Evolutionary conservation across 2,329 filamentous ascomycete genomes (phyloP), one percentile per base, ranked within the genome.

Genomic region (Fusarium sp.): DNA sequence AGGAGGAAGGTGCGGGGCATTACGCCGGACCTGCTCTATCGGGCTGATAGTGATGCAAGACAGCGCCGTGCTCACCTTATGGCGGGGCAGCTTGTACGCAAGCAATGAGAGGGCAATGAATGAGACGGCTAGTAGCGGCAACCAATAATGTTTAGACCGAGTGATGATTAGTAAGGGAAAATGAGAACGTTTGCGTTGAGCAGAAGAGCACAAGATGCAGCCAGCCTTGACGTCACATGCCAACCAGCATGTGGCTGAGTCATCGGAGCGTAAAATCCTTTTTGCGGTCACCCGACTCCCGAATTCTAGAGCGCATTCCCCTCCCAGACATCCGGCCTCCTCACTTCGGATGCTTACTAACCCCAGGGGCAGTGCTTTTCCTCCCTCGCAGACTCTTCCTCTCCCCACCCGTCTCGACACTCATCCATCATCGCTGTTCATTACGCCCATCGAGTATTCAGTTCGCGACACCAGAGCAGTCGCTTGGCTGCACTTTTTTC

Each of bases 1-100:
- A 82, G 77, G 76, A 83, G 75, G 72, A 78, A 79, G 79, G 82
- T 86, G 85, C 85, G 85, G 85, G 85, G 85, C 85, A 87, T 86
- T 77, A 75, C 78, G 75, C 72, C 71, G 73, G 72, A 72, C 76
- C 70, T 77, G 70, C 77, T 78, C 63, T 72, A 79, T 76, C 66
- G 61, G 72, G 76, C 68, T 69, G 74, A 60, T 67, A 70, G 67
- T 74, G 67, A 78, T 73, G 68, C 64, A 74, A 64, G 66, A 68
- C 72, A 73, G 70, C 66, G 64, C 45, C 50, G 47, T 65, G 61
- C 70, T 74, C 66, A 75, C 71, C 72, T 75, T 74, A 71, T 77
- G 78, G 78, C 78, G 78, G 78, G 78, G 78, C 71, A 74, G 64
- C 47, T 72, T 68, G 29, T 20, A 60, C 52, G 52, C 37, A 62